Evolutionary conservation across 768 basidiomycete species (phyloP), one percentile per base, ranked within the genome.

Genomic region (Kwoniella sp.): DNA sequence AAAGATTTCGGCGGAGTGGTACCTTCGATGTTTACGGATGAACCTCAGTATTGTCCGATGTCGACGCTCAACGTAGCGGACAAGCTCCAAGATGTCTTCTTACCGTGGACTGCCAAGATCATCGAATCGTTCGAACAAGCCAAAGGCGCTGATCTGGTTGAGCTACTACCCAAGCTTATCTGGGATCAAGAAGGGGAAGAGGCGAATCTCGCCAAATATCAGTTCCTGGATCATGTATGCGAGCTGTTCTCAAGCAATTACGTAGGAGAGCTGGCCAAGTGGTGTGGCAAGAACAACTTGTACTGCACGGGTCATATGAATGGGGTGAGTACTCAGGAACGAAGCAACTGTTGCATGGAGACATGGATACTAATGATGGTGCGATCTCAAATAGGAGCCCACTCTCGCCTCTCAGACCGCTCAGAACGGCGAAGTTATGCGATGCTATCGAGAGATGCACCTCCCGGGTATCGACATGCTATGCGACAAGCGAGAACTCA

Each of bases 381-480:
- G 33, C 13, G 7, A 33, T 33, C 25, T 47, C 52, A 25, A 10
- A 48, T 40, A 68, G 67, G 70, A 71, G 60, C 64, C 69, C 1
- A 61, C 63, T 8, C 63, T 74, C 1, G 57, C 55, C 2, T 57
- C 63, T 40, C 72, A 74, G 48, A 68, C 72, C 15, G 55, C 55
- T 9, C 60, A 64, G 25, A 63, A 51, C 17, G 72, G 72, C 22
- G 72, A 74, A 25, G 61, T 51, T 7, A 74, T 74, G 72, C 22
- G 72, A 52, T 66, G 67, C 33, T 74, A 74, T 57, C 69, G 72
- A 19, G 58, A 69, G 30, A 68, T 74, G 65, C 64, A 69, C n/a
- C 50, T 74, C 22, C 72, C 72, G 0, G 72, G 72, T 22, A 71
- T 74, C 55, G 72, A 74, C 53, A 71, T 71, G 63, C 60, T 74